A percentile compares a stretch with the other conserved stretches of the same genome.
phyloP scores from a whole-genome alignment of 2,329 filamentous ascomycete species.

The Fusarium incarnatum region DNA sequence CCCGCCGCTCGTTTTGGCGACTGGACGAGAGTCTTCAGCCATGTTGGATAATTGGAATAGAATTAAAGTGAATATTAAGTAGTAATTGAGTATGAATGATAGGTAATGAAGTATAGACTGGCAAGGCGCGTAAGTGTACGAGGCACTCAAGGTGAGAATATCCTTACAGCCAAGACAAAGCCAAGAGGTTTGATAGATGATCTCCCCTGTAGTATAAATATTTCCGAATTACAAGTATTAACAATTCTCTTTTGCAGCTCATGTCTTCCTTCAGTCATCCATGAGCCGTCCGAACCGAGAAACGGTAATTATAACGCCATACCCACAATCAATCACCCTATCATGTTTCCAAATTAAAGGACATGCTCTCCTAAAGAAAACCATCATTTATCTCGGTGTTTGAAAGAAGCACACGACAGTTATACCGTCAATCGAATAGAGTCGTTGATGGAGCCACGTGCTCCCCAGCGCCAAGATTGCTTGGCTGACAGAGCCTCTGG shows the following conservation, averaged over 20 bases:
- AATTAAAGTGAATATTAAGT: background rate
- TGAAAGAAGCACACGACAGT: slow-evolving; percentile 36
- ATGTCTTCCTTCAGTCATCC: background rate
- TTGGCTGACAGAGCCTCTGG: slow-evolving; percentile 33
- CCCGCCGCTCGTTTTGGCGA: slow-evolving; percentile 68
- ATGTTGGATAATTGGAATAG: slow-evolving; percentile 13
- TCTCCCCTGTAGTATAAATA: slow-evolving; percentile 23
- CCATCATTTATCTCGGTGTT: slow-evolving; percentile 22
- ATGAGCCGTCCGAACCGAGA: slow-evolving; percentile 36
- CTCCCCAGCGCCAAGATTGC: slow-evolving; percentile 30
- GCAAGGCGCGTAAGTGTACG: background rate
- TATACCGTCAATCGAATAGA: slow-evolving; percentile 33
- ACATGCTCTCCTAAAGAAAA: slow-evolving; percentile 7
- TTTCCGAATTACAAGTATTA: background rate
- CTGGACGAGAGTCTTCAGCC: slow-evolving; percentile 25
- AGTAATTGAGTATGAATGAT: background rate
- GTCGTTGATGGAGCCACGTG: slow-evolving; percentile 33
- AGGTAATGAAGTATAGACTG: background rate
- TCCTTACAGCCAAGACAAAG: slow-evolving; percentile 27
- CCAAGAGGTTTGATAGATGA: slow-evolving; percentile 16
- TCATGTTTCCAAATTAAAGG: slow-evolving; percentile 2
- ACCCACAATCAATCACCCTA: slow-evolving; percentile 5
- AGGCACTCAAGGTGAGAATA: slow-evolving; percentile 12
- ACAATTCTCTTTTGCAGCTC: background rate
- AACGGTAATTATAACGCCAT: background rate